Percentiles rank a stretch among this genome's conserved stretches.
Conservation (phyloP, 208 protist species). For the Trypanosoma conorhini region DNA sequence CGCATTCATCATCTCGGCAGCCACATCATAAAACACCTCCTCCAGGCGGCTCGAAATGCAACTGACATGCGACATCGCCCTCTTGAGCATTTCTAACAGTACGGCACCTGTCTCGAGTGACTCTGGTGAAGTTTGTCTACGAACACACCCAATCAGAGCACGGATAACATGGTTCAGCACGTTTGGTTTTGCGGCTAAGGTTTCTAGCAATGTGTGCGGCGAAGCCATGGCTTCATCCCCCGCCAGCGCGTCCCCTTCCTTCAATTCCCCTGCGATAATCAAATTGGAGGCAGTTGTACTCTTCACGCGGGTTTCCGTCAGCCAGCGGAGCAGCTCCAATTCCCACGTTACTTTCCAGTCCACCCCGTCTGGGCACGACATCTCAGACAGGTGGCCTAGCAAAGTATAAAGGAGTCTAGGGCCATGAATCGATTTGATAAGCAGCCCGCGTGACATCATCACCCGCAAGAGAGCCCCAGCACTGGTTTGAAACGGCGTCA, state of each 20-base stretch:
- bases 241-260: background rate
- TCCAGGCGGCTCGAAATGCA: conserved; percentile 1
- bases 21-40: conserved; percentile 11
- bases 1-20: conserved; percentile 13
- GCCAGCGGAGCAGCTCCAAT: conserved; percentile 23
- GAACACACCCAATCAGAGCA: conserved; percentile 10
- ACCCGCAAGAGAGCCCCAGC: conserved; percentile 10
- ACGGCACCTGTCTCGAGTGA: conserved; percentile 2
- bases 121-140: background rate
- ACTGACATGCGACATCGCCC: background rate
- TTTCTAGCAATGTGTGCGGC: conserved; percentile 4
- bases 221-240: background rate
- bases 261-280: background rate
- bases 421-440: conserved; percentile 24
- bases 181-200: conserved; percentile 2
- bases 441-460: conserved; percentile 18
- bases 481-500: conserved; percentile 1
- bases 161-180: conserved; percentile 4
- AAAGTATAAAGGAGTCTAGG: conserved; percentile 30
- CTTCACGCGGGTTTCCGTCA: conserved; percentile 3
- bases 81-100: conserved; percentile 12
- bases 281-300: background rate
- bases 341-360: conserved; percentile 10
- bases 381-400: conserved; percentile 21
- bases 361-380: background rate